Evolutionary conservation across 306 rosid genomes (phyloP).

Genomic region (Potentilla sterilis): DNA sequence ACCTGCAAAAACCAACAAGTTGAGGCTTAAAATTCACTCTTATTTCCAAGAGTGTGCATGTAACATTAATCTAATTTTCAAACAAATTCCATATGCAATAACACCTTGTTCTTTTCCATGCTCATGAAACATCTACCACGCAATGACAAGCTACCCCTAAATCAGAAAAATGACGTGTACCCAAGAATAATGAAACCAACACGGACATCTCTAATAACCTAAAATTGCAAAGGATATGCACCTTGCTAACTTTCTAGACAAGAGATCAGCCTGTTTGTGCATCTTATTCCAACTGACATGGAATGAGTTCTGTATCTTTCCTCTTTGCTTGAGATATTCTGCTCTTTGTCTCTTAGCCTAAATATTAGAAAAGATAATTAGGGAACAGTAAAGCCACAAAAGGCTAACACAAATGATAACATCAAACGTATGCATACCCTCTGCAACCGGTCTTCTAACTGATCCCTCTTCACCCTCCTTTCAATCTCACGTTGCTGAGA

Average conservation of each 20-base stretch:
- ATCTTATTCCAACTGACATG: conserved; percentile 47
- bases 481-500: conserved; percentile 88
- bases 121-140: background rate
- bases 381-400: conserved; percentile 9
- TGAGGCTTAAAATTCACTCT: background rate
- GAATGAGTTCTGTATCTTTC: conserved; percentile 45
- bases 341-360: conserved; percentile 91
- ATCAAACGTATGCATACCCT: conserved; percentile 52
- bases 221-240: conserved; percentile 7
- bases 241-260: conserved; percentile 81
- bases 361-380: background rate
- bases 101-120: background rate
- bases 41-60: background rate
- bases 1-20: conserved; percentile 43
- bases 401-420: conserved; percentile 6
- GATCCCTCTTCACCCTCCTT: conserved; percentile 70
- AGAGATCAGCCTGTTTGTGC: conserved; percentile 73
- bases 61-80: background rate
- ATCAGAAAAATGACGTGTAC: background rate
- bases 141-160: background rate
- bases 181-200: background rate
- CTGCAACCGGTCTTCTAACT: conserved; percentile 85
- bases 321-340: conserved; percentile 83
- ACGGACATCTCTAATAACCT: background rate
- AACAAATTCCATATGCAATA: background rate